Evolutionary conservation across 2,329 filamentous ascomycete genomes (phyloP), one percentile per base, ranked within the genome.

Genomic region (Dactylella cylindrospora): DNA sequence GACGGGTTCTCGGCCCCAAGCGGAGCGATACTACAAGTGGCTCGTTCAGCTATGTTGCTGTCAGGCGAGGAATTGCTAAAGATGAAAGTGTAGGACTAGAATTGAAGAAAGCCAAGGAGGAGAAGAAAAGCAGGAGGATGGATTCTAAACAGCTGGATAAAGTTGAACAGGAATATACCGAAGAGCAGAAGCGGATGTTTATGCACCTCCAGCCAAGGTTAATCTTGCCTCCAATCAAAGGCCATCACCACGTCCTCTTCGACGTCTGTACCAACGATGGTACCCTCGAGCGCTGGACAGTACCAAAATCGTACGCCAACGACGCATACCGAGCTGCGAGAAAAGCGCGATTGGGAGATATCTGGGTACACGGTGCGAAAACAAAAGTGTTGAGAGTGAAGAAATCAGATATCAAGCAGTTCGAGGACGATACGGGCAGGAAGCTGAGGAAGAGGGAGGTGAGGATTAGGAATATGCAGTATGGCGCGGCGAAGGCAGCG

Each of bases 341-440:
- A 64, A 98, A 98, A 75, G 81, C 85, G 0, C 76, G 76, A 47
- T 97, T 91, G 93, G 93, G 93, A 31, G 93, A 97, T 71, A 77
- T 97, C 7, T 98, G 93, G 93, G 90, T 91, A 0, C 77, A 97
- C 0, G 93, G 93, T 0, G 91, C 90, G 17, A 97, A 97, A 78
- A 94, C 89, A 0, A 79, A 89, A 9, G 80, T 86, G 3, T 70
- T 73, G 1, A 77, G 87, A 39, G 77, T 75, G 10, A 74, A 86
- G 35, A 80, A 83, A 5, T 73, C 86, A 2, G 86, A 86, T 2
- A 71, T 70, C 46, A 72, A 68, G 68, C 72, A 51, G 19, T n/a
- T 26, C 3, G 35, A 51, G 17, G 25, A 38, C 19, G 10, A 25
- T 5, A 29, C 15, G 19, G 55, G 47, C 10, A 28, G 19, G 40